phyloP scores from a whole-genome alignment of 2,329 filamentous ascomycete genomes.

The Colletotrichum viniferum region DNA sequence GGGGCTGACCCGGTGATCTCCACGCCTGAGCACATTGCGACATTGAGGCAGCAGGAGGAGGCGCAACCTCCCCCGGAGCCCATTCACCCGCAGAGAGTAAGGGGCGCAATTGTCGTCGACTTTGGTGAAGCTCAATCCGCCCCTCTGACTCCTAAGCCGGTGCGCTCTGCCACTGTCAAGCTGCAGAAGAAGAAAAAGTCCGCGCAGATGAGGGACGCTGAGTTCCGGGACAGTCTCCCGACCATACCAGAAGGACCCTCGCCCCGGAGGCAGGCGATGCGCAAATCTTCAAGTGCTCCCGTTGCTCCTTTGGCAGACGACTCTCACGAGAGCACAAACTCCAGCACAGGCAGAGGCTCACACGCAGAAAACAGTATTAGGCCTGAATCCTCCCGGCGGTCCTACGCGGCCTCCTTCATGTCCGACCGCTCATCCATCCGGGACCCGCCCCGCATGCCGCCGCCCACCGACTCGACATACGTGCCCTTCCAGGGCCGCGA shows the following conservation, averaged over 20 bases:
- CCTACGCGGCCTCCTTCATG: constrained; percentile 59
- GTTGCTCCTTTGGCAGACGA: constrained; percentile 20
- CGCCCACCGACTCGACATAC: constrained; percentile 67
- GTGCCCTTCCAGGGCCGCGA: constrained; percentile 57
- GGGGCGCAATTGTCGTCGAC: neutral
- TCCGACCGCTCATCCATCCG: constrained; percentile 56
- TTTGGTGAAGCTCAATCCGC: constrained; percentile 24
- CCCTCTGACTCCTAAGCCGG: constrained; percentile 4
- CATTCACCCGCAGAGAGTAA: neutral
- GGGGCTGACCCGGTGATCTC: constrained; percentile 28
- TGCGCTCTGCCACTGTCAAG: constrained; percentile 49
- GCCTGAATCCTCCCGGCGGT: constrained; percentile 45
- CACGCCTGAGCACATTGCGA: constrained; percentile 37
- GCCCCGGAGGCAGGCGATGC: constrained; percentile 42
- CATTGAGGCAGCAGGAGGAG: constrained; percentile 44
- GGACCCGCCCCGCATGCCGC: constrained; percentile 65
- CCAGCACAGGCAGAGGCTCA: constrained; percentile 47
- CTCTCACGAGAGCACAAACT: constrained; percentile 16
- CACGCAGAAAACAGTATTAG: constrained; percentile 42
- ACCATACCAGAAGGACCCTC: constrained; percentile 57
- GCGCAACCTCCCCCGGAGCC: constrained; percentile 7
- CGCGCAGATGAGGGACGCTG: constrained; percentile 31
- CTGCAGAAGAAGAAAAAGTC: constrained; percentile 47
- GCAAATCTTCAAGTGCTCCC: constrained; percentile 34
- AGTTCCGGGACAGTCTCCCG: constrained; percentile 48